Conservation (phyloP, 495 filamentous ascomycete species). For the Hyaloscypha finlandica region DNA sequence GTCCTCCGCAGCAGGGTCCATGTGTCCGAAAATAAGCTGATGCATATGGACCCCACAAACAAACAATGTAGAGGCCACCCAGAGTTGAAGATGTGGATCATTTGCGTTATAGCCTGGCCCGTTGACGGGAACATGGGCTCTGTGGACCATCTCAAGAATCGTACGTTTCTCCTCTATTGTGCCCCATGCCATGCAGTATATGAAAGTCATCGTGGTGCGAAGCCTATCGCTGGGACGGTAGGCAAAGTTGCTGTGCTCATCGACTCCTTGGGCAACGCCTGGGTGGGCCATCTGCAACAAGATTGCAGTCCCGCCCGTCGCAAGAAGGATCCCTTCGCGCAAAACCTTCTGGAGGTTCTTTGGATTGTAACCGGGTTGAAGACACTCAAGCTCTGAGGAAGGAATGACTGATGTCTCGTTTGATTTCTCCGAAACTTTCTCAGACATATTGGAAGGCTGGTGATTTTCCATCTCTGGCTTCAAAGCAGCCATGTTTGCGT, state of each 20-base stretch:
- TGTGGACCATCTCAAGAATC: conserved; percentile 42
- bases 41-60: conserved; percentile 40
- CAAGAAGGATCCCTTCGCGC: conserved; percentile 42
- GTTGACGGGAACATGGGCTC: conserved; percentile 37
- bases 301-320: conserved; percentile 41
- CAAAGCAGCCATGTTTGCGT: neutral
- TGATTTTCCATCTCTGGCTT: neutral
- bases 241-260: conserved; percentile 42
- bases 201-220: conserved; percentile 45
- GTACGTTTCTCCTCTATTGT: conserved; percentile 37
- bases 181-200: conserved; percentile 47
- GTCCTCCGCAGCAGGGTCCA: conserved; percentile 31
- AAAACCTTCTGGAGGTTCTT: conserved; percentile 39
- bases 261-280: conserved; percentile 34
- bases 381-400: neutral
- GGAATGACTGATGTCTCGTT: conserved; percentile 2
- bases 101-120: conserved; percentile 29
- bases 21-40: conserved; percentile 39
- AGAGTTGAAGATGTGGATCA: conserved; percentile 41
- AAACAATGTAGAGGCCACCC: conserved; percentile 47
- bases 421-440: conserved; percentile 7
- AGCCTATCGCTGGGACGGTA: conserved; percentile 44
- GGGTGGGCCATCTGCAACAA: conserved; percentile 45
- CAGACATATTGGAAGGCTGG: neutral
- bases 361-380: conserved; percentile 30